phyloP scores from a whole-genome alignment of 768 basidiomycete genomes.

The Agaricus subrufescens region DNA sequence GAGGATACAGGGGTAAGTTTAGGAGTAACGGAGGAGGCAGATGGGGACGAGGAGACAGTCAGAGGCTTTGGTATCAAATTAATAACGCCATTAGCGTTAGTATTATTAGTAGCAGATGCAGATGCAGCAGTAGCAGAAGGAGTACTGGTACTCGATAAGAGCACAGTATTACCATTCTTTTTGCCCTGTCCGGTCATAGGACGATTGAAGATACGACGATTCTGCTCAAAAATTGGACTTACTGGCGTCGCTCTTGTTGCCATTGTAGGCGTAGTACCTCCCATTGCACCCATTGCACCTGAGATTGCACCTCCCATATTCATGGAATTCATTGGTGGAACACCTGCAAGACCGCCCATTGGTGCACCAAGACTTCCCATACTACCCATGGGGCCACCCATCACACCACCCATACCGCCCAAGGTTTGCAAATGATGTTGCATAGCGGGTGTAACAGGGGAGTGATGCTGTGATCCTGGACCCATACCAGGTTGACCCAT shows the following conservation, averaged over 20 bases:
- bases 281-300: neutral
- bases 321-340: neutral
- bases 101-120: neutral
- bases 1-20: conserved; percentile 39
- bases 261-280: conserved; percentile 4
- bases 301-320: neutral
- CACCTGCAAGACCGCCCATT: neutral
- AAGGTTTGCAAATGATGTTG: neutral
- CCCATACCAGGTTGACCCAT: conserved; percentile 8
- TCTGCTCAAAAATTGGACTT: neutral
- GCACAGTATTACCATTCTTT: neutral
- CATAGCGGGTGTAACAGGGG: neutral
- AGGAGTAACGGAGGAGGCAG: neutral
- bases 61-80: conserved; percentile 18
- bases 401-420: neutral
- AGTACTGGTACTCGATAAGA: neutral
- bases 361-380: neutral
- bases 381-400: neutral
- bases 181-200: neutral
- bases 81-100: conserved; percentile 7
- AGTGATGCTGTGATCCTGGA: neutral
- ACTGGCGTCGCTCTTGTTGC: neutral
- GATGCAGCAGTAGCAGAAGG: neutral
- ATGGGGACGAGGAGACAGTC: conserved; percentile 19
- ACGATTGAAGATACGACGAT: neutral